phyloP scores from a whole-genome alignment of 495 filamentous ascomycete species.

The Talaromyces adpressus region DNA sequence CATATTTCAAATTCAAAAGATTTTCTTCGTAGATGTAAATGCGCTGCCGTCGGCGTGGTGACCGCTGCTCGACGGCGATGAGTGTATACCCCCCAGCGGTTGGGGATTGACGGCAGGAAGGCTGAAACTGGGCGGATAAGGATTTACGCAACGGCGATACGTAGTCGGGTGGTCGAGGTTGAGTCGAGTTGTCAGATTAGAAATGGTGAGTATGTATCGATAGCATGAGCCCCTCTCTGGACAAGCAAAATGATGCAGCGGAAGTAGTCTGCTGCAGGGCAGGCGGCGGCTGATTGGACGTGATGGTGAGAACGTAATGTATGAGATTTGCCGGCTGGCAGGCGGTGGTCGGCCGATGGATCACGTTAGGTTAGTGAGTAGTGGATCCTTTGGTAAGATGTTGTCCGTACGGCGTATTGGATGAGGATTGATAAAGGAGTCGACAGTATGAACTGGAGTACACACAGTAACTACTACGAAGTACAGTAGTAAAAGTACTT shows the following conservation, averaged over 20 bases:
- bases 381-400: not conserved
- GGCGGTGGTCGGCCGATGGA: not conserved
- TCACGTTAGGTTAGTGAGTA: not conserved
- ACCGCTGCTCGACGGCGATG: slow-evolving; percentile 44
- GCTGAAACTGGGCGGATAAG: slow-evolving; percentile 8
- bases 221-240: not conserved
- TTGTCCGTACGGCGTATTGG: not conserved
- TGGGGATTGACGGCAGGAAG: slow-evolving; percentile 22
- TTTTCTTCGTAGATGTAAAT: slow-evolving; percentile 10
- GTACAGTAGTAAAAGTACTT: too few species aligned
- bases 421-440: not conserved
- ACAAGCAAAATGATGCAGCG: not conserved
- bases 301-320: not conserved
- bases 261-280: not conserved
- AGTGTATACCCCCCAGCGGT: slow-evolving; percentile 34
- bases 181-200: not conserved
- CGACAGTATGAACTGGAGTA: too few species aligned
- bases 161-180: not conserved
- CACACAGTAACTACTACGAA: too few species aligned
- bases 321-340: not conserved
- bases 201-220: not conserved
- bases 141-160: slow-evolving; percentile 6
- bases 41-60: slow-evolving; percentile 38
- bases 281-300: slow-evolving; percentile 6
- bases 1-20: slow-evolving; percentile 16